Base-by-base conservation (phyloP, 495 filamentous ascomycete genomes). In the Filosporella fistucella region DNA sequence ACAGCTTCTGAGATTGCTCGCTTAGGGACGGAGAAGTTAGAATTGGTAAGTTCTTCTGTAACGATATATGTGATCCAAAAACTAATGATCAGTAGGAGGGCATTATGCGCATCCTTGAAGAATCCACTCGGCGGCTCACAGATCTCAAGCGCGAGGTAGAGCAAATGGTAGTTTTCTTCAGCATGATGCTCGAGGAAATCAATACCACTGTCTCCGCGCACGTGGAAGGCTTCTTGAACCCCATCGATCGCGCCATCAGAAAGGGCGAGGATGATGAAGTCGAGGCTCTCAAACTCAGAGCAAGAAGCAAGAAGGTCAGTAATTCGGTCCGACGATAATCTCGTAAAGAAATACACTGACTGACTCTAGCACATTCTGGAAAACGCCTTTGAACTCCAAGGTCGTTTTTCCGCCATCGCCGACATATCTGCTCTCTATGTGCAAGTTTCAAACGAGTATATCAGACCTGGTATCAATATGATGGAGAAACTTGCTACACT, bases 231-330 rank as follows among this genome's bases (percentile, higher is more conserved):
- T 44, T 44, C 23, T 24, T 44, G 4, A 3, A 18, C n/a, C 41
- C 41, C 5, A 28, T 44, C 5, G 22, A 6, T 4, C 3, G 30
- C 7, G 22, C 22, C 22, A 44, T 44, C 21, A 44, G 12, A 28
- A 7, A 44, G 23, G 41, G 22, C 26, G 30, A 44, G 9, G n/a
- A 13, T 14, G 22, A 44, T 4, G 41, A 44, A 17, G 25, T 29
- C 22, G 41, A 28, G 22, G 41, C 25, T 44, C 3, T 44, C 14
- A 44, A 16, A 20, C 4, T 44, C 16, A 44, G 20, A 8, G 22
- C 22, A 8, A 28, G 41, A 6, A 44, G 41, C 22, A 44, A 30
- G 22, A 24, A 44, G 41, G 41, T 44, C n/a, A n/a, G n/a, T n/a
- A n/a, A n/a, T n/a, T n/a, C n/a, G n/a, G n/a, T n/a, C n/a, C n/a